Conservation (phyloP, 345 rosid genomes). For the Salix viminalis region DNA sequence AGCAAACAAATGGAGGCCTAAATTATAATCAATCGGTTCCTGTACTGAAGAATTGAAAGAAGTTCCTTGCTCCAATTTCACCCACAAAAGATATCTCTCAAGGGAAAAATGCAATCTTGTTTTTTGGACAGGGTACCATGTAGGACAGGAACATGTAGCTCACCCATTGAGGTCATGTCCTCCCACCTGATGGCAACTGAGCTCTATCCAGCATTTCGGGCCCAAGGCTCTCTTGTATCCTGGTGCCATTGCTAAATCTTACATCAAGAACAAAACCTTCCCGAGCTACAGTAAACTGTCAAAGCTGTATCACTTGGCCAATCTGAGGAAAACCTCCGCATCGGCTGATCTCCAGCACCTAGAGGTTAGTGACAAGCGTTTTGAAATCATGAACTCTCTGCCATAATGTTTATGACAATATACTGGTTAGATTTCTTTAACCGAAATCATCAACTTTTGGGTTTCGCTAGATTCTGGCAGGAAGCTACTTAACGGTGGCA, state of each 20-base stretch:
- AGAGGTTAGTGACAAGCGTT: conserved; percentile 42
- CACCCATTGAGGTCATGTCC: conserved; percentile 66
- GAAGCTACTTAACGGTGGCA: conserved; percentile 64
- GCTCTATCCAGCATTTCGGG: conserved; percentile 41
- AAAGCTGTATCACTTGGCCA: conserved; percentile 31
- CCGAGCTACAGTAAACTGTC: conserved; percentile 42
- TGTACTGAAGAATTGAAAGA: too few relatives aligned
- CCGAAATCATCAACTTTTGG: background rate
- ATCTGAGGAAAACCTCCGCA: conserved; percentile 16
- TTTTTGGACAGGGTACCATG: conserved; percentile 54
- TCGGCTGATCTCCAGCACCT: conserved; percentile 44
- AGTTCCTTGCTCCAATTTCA: too few relatives aligned
- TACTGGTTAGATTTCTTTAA: background rate
- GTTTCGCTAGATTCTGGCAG: conserved; percentile 57
- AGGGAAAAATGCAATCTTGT: background rate
- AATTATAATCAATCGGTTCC: too few relatives aligned
- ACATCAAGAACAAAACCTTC: conserved; percentile 20
- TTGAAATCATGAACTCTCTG: too few relatives aligned
- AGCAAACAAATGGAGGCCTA: too few relatives aligned
- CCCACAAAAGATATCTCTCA: too few relatives aligned
- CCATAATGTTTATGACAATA: background rate
- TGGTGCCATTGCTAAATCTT: conserved; percentile 54
- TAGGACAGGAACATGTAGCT: conserved; percentile 52
- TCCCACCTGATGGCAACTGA: conserved; percentile 54
- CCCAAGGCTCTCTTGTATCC: conserved; percentile 70